These are phyloP conservation scores for Leptographium procerum DNA, from an alignment of 2,329 filamentous ascomycete species.

Conservation along the genomic window DNA sequence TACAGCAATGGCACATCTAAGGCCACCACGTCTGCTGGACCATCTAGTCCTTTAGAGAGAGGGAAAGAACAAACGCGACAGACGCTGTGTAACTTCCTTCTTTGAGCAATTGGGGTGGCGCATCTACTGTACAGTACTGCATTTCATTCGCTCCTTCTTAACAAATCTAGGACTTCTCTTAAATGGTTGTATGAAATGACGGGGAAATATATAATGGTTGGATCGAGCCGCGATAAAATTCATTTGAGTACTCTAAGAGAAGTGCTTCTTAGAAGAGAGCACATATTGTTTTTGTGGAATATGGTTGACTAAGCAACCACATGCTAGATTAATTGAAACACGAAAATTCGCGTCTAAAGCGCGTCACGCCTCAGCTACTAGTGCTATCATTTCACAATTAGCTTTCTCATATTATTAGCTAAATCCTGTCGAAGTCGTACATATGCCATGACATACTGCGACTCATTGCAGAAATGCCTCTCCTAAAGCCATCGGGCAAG, in stretches of 20 bases:
- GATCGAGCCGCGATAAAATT: not conserved
- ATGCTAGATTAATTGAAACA: conserved; percentile 6
- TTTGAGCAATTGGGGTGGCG: not conserved
- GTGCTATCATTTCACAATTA: not conserved
- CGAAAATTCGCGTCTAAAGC: conserved; percentile 8
- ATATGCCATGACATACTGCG: not conserved
- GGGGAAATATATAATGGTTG: not conserved
- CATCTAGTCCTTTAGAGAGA: not conserved
- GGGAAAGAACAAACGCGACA: not conserved
- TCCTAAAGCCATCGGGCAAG: conserved; percentile 4
- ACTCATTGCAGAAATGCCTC: conserved; percentile 6
- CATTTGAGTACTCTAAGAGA: not conserved
- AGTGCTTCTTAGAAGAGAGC: not conserved
- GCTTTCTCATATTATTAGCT: not conserved
- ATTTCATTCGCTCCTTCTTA: not conserved
- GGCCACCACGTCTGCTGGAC: not conserved
- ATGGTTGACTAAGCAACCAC: not conserved
- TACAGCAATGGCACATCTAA: not conserved
- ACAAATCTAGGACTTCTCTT: not conserved
- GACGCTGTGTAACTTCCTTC: not conserved
- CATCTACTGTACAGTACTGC: not conserved
- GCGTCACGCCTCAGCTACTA: not conserved
- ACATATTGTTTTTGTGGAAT: not conserved
- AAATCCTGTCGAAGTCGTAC: not conserved
- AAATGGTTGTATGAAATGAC: not conserved